phyloP scores from a whole-genome alignment of 305 asterid genomes.

The Withania somnifera region DNA sequence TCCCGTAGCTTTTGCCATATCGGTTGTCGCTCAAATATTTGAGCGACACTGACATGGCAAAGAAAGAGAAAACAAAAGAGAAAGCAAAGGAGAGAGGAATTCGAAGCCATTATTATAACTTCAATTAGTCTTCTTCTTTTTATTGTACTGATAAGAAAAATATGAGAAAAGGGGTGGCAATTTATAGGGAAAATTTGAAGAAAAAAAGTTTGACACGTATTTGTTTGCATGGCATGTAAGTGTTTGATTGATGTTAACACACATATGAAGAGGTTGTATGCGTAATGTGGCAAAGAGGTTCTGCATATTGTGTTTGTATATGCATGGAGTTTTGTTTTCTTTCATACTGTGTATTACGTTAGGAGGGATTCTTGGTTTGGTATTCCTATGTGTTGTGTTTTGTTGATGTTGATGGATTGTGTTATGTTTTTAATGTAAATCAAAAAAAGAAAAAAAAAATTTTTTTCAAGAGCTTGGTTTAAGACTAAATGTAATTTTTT shows the following conservation, averaged over 20 bases:
- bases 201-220: constrained; percentile 12
- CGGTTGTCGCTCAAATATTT: constrained; percentile 15
- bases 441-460: no score
- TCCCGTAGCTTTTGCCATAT: background rate
- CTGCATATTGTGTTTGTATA: background rate
- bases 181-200: background rate
- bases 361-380: background rate
- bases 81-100: constrained; percentile 11
- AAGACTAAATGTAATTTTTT: no score
- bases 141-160: background rate
- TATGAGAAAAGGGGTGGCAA: background rate
- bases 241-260: background rate
- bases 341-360: background rate
- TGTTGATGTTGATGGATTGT: no score
- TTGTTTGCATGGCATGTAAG: background rate
- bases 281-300: background rate
- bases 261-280: background rate
- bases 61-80: constrained; percentile 14
- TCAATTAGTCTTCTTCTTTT: background rate
- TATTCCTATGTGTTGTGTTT: background rate
- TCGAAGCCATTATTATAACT: constrained; percentile 12
- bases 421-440: no score
- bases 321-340: background rate
- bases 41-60: constrained; percentile 23
- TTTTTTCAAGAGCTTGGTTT: no score